Evolutionary conservation across 306 rosid species (phyloP), one percentile per base, ranked within the genome.

Genomic region (Rosa chinensis): DNA sequence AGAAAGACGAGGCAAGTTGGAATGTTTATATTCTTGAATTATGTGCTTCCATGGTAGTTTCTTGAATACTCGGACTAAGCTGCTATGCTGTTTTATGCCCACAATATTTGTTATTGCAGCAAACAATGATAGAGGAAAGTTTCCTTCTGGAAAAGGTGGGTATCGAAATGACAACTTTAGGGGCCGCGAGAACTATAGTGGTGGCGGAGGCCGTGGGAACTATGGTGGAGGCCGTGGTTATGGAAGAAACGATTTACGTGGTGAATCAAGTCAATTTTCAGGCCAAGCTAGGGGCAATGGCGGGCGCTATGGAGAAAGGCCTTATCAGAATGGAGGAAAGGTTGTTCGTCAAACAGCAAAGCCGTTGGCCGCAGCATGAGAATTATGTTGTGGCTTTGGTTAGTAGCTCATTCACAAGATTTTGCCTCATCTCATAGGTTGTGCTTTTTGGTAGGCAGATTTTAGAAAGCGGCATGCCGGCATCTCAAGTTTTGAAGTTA

Each of bases 1-100:
- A 85, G 97, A 89, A 77, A 86, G 98, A 80, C 83, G 93, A 87
- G 93, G 98, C 75, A 83, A 84, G 94, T 79, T 35, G 53, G 5
- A 50, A 12, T 40, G 16, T n/a, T 70, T 8, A 9, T 56, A 53
- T 23, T 77, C 12, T 53, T 50, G 63, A 11, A 78, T 64, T 67
- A 10, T 74, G 56, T 73, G 49, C 75, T 48, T 25, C 12, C 4
- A 0, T 21, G 40, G 23, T 35, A 40, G 44, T 14, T 39, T 50
- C 12, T 35, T 39, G 3, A n/a, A 8, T 18, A 18, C 59, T 23
- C 44, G 44, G 2, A 64, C 32, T 12, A 4, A 39, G 32, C 69
- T 77, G 73, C 49, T 45, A 43, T 44, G 28, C 32, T 52, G 40
- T 21, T 74, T 20, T 44, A 20, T 49, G 6, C 58, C 8, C 28